Conservation (phyloP, 805 yeast genomes). For the Sungouiozyma intestinalis region DNA sequence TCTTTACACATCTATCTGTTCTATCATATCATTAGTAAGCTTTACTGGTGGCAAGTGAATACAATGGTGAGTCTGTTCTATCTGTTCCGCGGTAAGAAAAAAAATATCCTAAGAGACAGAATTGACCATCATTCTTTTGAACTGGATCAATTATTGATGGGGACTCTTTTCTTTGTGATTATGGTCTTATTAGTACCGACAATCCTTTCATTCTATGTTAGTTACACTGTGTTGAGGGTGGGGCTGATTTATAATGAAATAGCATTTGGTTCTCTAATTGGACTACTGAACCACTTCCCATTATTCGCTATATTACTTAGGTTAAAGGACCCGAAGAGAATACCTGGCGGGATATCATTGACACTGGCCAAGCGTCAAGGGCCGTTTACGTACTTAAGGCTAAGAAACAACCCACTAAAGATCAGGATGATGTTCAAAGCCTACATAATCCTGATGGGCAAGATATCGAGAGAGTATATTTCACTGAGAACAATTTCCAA, state of each 20-base stretch:
- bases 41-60: slow-evolving; percentile 66
- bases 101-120: slow-evolving; percentile 72
- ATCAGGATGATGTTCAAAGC: slow-evolving; percentile 39
- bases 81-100: slow-evolving; percentile 81
- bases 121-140: slow-evolving; percentile 79
- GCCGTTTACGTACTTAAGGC: slow-evolving; percentile 14
- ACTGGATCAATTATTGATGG: slow-evolving; percentile 76
- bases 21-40: slow-evolving; percentile 66
- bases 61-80: slow-evolving; percentile 66
- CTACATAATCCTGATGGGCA: slow-evolving; percentile 32
- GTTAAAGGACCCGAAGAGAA: slow-evolving; percentile 62
- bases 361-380: slow-evolving; percentile 2
- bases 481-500: slow-evolving; percentile 33
- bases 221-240: slow-evolving; percentile 55
- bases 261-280: slow-evolving; percentile 46
- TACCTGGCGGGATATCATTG: slow-evolving; percentile 47
- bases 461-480: slow-evolving; percentile 34
- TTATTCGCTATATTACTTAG: slow-evolving; percentile 71
- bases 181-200: slow-evolving; percentile 77
- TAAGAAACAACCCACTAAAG: slow-evolving; percentile 38
- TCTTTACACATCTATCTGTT: slow-evolving; percentile 70
- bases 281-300: slow-evolving; percentile 75
- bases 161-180: slow-evolving; percentile 79
- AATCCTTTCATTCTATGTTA: slow-evolving; percentile 68
- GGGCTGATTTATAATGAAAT: slow-evolving; percentile 39